phyloP scores from a whole-genome alignment of 352 stramenopile genomes.

The Aphanomyces astaci region DNA sequence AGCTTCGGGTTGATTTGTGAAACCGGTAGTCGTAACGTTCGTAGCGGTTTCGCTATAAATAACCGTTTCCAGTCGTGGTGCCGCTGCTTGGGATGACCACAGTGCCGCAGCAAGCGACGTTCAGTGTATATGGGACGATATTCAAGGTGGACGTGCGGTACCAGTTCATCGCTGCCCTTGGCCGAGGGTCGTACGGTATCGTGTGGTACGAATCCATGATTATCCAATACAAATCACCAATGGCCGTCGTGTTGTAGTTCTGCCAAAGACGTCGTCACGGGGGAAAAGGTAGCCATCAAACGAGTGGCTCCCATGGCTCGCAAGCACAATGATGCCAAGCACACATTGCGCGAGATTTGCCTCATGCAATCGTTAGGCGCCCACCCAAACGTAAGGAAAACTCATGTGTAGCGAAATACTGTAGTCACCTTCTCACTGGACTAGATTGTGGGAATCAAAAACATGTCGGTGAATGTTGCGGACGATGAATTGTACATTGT shows the following conservation, averaged over 20 bases:
- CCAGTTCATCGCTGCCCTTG: conserved; percentile 78
- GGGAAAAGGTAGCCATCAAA: conserved; percentile 85
- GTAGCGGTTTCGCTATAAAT: background rate
- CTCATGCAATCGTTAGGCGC: conserved; percentile 81
- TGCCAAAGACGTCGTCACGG: conserved; percentile 64
- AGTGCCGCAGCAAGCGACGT: conserved; percentile 24
- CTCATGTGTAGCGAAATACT: too few species aligned
- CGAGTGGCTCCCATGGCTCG: conserved; percentile 85
- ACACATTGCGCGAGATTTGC: conserved; percentile 82
- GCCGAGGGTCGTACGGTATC: conserved; percentile 88
- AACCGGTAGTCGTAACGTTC: too few species aligned
- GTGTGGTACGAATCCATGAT: conserved; percentile 83
- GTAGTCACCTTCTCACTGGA: background rate
- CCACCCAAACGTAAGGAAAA: conserved; percentile 83
- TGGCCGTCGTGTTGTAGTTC: too few species aligned
- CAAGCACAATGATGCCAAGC: conserved; percentile 70
- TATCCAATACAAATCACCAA: too few species aligned
- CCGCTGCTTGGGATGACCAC: background rate
- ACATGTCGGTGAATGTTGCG: conserved; percentile 74
- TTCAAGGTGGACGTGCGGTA: conserved; percentile 83
- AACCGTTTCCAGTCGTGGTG: background rate
- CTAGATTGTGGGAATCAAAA: conserved; percentile 78
- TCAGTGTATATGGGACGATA: conserved; percentile 73
- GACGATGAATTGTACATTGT: conserved; percentile 93
- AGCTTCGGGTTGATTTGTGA: too few species aligned